These are phyloP conservation scores for Podospora comata DNA, from an alignment of 495 filamentous ascomycete species.

Conservation along the genomic window DNA sequence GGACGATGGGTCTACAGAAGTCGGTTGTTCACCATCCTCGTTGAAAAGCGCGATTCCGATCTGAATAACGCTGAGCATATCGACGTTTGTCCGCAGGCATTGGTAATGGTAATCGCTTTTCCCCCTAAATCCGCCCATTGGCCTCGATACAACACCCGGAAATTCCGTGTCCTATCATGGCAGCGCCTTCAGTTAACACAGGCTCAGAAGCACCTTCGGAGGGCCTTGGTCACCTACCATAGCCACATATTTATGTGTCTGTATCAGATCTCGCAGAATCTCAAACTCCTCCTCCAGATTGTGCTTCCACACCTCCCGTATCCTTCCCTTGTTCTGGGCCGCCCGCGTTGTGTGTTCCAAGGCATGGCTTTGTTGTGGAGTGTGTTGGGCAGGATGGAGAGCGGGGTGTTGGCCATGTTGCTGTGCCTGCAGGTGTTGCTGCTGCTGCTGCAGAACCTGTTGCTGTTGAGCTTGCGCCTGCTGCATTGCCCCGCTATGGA, in stretches of 20 bases:
- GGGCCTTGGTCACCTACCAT: slow-evolving; percentile 62
- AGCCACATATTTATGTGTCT: slow-evolving; percentile 89
- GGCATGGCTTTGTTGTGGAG: slow-evolving; percentile 51
- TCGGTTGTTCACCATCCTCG: slow-evolving; percentile 78
- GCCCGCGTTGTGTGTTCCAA: slow-evolving; percentile 41
- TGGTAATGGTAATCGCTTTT: slow-evolving; percentile 99
- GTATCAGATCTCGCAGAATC: slow-evolving; percentile 70
- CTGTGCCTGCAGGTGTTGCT: slow-evolving; percentile 53
- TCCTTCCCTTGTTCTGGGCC: slow-evolving; percentile 61
- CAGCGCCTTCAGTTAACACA: slow-evolving; percentile 25
- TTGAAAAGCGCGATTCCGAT: slow-evolving; percentile 91
- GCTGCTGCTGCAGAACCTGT: slow-evolving; percentile 39
- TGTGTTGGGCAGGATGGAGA: slow-evolving; percentile 37
- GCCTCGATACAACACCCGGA: slow-evolving; percentile 89
- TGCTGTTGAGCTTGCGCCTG: slow-evolving; percentile 60
- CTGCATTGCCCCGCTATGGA: slow-evolving; percentile 74
- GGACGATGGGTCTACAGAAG: slow-evolving; percentile 54
- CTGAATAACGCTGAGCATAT: slow-evolving; percentile 94
- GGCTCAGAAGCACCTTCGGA: not conserved
- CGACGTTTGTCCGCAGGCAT: slow-evolving; percentile 93
- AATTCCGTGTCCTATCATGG: slow-evolving; percentile 86
- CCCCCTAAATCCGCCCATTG: slow-evolving; percentile 86
- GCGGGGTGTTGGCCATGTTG: slow-evolving; percentile 34
- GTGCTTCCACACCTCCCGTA: slow-evolving; percentile 91
- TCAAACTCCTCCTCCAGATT: slow-evolving; percentile 91